Percentiles rank a stretch among this genome's conserved stretches.
These are phyloP conservation scores for Phytopythium ostracodes DNA, from an alignment of 352 stramenopile species.

Conservation along the genomic window DNA sequence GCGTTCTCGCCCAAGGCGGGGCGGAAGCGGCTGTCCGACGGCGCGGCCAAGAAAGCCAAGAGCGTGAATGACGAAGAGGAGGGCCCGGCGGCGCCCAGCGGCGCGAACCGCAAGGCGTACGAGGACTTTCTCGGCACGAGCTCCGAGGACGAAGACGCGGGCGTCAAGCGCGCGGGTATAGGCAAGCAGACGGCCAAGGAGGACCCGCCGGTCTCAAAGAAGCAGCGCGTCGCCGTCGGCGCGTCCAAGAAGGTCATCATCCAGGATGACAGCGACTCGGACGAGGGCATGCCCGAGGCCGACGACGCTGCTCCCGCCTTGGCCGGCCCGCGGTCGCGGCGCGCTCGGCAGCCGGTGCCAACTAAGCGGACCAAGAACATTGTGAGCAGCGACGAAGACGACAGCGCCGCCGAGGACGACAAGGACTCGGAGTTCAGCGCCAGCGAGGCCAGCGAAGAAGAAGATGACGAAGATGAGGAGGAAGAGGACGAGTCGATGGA, in stretches of 20 bases:
- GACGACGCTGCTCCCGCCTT: background rate
- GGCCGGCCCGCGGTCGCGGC: conserved; percentile 5
- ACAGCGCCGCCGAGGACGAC: conserved; percentile 31
- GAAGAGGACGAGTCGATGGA: conserved; percentile 23
- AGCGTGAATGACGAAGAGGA: conserved; percentile 6
- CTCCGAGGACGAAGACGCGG: conserved; percentile 51
- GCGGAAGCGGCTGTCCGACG: conserved; percentile 8
- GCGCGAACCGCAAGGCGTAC: conserved; percentile 52
- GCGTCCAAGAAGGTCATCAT: conserved; percentile 55
- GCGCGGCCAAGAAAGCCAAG: conserved; percentile 11
- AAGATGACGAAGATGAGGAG: conserved; percentile 43
- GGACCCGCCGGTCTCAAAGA: conserved; percentile 25
- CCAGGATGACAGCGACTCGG: conserved; percentile 80
- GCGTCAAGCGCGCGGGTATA: conserved; percentile 1
- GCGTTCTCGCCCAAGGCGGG: conserved; percentile 61
- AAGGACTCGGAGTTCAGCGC: conserved; percentile 55
- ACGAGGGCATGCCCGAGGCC: conserved; percentile 28
- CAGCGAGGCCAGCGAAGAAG: conserved; percentile 31
- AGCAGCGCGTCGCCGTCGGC: conserved; percentile 11
- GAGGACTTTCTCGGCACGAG: conserved; percentile 70
- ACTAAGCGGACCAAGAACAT: conserved; percentile 17
- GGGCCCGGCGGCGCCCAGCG: background rate
- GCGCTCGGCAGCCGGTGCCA: background rate
- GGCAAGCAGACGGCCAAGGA: conserved; percentile 21
- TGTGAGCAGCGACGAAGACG: conserved; percentile 40